Base-by-base conservation (phyloP, 768 basidiomycete species). In the Mycena maculata region DNA sequence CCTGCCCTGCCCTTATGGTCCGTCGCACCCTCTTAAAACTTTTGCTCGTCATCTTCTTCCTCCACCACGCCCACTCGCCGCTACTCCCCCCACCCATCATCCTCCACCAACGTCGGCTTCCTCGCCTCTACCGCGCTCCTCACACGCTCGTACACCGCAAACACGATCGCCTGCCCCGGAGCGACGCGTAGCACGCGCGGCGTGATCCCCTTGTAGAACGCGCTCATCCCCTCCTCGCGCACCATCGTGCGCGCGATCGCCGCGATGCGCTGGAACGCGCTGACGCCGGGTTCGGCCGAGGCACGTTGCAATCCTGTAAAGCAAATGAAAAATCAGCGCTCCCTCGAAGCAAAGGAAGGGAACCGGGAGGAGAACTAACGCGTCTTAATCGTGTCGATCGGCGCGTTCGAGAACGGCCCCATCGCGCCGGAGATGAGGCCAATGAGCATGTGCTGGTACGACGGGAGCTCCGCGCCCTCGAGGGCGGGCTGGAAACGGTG, bases 171-270 rank as follows among this genome's bases (percentile, higher is more conserved):
- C 77, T 95, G 94, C 1, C 97, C 98, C 10, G 98, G 98, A 2
- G 98, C 98, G 48, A 99, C 98, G 59, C 98, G 89, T 73, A 98
- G 83, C 38, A 99, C 96, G 23, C 98, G 87, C 38, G 98, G 98
- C 0, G 96, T 98, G 76, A 99, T 98, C 22, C 98, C 98, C 83
- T 98, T 99, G 84, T 99, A 99, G 81, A 99, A 99, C 58, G 96
- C 95, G 47, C 80, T 80, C 18, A 92, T 82, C 8, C 98, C 98
- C 79, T 99, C 98, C 71, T 87, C 85, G 67, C 84, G 87, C 92
- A 95, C 98, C 95, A 99, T 98, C 50, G 95, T 95, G n/a, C 81
- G 80, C 31, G 94, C 91, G 64, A 99, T 96, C 31, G 85, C 84
- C 12, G 85, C 76, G 74, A 99, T 90, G 9, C 96, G 89, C 72